Base-by-base conservation (phyloP, 352 stramenopile genomes). In the Pythium aquatile region DNA sequence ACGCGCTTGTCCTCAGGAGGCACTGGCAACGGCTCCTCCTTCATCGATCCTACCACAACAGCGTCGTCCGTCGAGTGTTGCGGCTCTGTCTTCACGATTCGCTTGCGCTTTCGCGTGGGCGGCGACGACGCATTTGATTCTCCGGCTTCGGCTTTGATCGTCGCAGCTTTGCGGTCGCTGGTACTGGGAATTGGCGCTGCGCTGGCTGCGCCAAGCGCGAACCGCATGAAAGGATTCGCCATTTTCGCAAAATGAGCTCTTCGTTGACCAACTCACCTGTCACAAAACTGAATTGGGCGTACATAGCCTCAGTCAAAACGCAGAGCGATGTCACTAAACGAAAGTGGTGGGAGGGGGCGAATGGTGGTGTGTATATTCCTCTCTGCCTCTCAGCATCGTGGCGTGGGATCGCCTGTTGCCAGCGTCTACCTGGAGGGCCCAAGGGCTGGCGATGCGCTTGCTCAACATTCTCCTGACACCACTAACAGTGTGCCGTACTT, bases 141-240 rank as follows among this genome's bases (percentile, higher is more conserved):
- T 14, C 8, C 30, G 20, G 8, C 3, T 17, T 62, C n/a, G 28
- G 9, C 6, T 16, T 49, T 52, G 5, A 61, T 37, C 17, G 8
- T 11, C 16, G 10, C 29, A 5, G 13, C 39, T 53, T n/a, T 24
- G 52, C 11, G 5, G 51, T 28, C 32, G 20, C 9, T 35, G 10
- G 7, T 16, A 47, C 26, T 11, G 4, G 32, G 28, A 49, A 48
- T n/a, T 39, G 69, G 11, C 3, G 13, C n/a, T 20, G 39, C 14
- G 30, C 20, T 9, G 0, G 61, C 44, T 5, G 69, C 69, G 55
- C 70, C 64, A 54, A 83, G 85, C 35, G 79, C 79, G 51, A 92
- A 92, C 40, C 78, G 76, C 40, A 73, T 69, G 68, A 92, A 92
- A 26, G 81, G 83, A 74, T 91, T 90, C 26, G 65, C 44, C 44